Conservation (phyloP, 2,329 filamentous ascomycete genomes). For the Lachnellula cervina region DNA sequence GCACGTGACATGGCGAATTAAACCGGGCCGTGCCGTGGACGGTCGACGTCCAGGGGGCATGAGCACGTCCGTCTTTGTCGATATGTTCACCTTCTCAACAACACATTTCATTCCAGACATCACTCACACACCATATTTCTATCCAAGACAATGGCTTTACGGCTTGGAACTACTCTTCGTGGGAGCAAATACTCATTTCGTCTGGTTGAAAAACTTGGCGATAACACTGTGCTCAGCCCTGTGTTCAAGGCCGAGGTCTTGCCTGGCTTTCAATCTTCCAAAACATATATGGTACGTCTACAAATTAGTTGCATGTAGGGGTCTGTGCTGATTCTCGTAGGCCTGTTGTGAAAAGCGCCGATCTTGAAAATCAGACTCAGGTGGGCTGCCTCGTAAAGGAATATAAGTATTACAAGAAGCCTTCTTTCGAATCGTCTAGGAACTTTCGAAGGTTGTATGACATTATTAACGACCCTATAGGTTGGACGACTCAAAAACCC, state of each 20-base stretch:
- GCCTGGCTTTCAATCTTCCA: conserved; percentile 4
- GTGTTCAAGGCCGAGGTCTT: conserved; percentile 9
- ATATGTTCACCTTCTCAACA: too few species aligned
- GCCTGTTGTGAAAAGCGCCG: conserved; percentile 8
- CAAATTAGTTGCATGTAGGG: background rate
- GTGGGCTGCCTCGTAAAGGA: conserved; percentile 6
- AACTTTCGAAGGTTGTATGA: conserved; percentile 9
- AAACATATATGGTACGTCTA: conserved; percentile 6
- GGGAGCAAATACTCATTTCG: conserved; percentile 5
- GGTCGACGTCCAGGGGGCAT: too few species aligned
- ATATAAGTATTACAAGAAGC: conserved; percentile 10
- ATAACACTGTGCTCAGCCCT: conserved; percentile 7
- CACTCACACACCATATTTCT: background rate
- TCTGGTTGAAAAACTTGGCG: conserved; percentile 6
- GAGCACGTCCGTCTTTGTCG: too few species aligned
- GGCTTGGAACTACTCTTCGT: conserved; percentile 3
- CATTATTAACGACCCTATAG: conserved; percentile 5
- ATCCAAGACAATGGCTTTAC: conserved; percentile 5
- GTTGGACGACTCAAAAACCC: conserved; percentile 8
- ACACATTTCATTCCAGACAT: background rate
- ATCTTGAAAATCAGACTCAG: conserved; percentile 5
- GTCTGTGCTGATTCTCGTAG: conserved; percentile 5
- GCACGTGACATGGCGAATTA: too few species aligned
- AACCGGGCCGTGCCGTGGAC: too few species aligned
- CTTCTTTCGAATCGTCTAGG: conserved; percentile 6